A percentile compares a stretch with the other conserved stretches of the same genome.
phyloP scores from a whole-genome alignment of 192 early-diverging fungal genomes.

The Funneliformis mosseae region DNA sequence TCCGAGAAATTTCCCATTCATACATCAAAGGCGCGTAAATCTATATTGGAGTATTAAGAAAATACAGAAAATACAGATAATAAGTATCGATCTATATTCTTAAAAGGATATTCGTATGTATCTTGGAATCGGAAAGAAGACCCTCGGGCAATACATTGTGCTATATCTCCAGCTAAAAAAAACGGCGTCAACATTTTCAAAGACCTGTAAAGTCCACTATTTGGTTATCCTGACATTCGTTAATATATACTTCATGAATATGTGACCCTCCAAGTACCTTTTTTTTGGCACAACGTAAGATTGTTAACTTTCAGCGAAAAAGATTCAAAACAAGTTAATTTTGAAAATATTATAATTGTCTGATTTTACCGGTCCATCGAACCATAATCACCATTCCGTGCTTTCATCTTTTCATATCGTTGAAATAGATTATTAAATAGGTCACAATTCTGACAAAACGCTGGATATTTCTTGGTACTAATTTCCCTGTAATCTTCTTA shows the following conservation, averaged over 20 bases:
- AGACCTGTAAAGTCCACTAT: conserved; percentile 20
- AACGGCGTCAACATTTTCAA: conserved; percentile 8
- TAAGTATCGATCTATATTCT: not conserved
- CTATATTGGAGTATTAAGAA: conserved; percentile 7
- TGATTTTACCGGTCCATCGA: conserved; percentile 11
- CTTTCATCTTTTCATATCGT: conserved; percentile 9
- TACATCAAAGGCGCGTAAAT: conserved; percentile 2
- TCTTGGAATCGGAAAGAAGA: conserved; percentile 28
- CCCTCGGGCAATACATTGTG: conserved; percentile 22
- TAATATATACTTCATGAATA: conserved; percentile 32
- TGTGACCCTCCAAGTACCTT: conserved; percentile 4
- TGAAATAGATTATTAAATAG: conserved; percentile 23
- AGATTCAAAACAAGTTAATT: not conserved
- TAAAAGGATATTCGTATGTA: not conserved
- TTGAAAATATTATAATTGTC: not conserved
- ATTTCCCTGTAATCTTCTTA: conserved; percentile 6
- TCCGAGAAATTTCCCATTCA: conserved; percentile 12
- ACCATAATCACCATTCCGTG: not conserved
- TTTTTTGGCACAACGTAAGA: conserved; percentile 22
- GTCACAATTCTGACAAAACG: conserved; percentile 6
- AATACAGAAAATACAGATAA: not conserved
- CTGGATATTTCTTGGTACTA: conserved; percentile 23
- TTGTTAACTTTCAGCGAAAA: not conserved
- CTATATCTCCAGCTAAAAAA: conserved; percentile 31
- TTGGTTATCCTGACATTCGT: conserved; percentile 28